These are phyloP conservation scores for Xylariaceae sp. DNA, from an alignment of 2,329 filamentous ascomycete genomes.

Conservation along the genomic window DNA sequence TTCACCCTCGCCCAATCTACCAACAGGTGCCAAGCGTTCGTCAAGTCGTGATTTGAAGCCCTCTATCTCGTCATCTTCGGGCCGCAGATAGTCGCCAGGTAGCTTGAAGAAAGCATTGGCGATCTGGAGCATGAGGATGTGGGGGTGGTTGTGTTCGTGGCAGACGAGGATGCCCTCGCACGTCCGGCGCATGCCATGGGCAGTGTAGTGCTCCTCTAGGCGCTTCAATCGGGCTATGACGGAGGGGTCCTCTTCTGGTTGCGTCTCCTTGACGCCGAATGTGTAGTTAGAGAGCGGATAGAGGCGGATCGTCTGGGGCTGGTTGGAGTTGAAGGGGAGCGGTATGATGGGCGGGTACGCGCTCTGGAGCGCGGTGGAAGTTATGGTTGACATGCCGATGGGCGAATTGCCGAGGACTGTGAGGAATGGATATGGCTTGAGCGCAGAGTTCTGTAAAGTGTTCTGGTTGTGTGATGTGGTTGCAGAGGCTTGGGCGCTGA, in stretches of 20 bases:
- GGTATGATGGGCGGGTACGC: slow-evolving; percentile 76
- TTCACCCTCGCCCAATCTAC: slow-evolving; percentile 78
- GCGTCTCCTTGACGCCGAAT: slow-evolving; percentile 96
- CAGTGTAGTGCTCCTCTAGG: slow-evolving; percentile 89
- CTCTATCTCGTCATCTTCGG: slow-evolving; percentile 84
- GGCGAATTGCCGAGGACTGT: no score
- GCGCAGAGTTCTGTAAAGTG: no score
- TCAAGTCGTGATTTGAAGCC: slow-evolving; percentile 95
- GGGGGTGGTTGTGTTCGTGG: slow-evolving; percentile 98
- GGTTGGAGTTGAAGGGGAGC: slow-evolving; percentile 81
- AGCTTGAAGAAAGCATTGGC: slow-evolving; percentile 99
- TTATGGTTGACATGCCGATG: slow-evolving; percentile 75
- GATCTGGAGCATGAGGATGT: slow-evolving; percentile 98
- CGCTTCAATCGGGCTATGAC: slow-evolving; percentile 89
- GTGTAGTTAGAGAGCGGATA: slow-evolving; percentile 98
- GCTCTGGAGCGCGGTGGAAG: slow-evolving; percentile 72
- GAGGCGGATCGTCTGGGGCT: slow-evolving; percentile 84
- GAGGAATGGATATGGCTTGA: neutral
- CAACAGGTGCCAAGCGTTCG: slow-evolving; percentile 90
- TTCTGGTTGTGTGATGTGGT: no score
- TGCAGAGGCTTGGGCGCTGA: no score
- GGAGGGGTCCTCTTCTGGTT: slow-evolving; percentile 95
- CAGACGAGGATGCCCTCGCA: slow-evolving; percentile 97
- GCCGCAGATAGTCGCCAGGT: slow-evolving; percentile 89
- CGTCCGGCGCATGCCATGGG: slow-evolving; percentile 93